These are phyloP conservation scores for Lepiota venenata DNA, from an alignment of 768 basidiomycete genomes.

Conservation along the genomic window DNA sequence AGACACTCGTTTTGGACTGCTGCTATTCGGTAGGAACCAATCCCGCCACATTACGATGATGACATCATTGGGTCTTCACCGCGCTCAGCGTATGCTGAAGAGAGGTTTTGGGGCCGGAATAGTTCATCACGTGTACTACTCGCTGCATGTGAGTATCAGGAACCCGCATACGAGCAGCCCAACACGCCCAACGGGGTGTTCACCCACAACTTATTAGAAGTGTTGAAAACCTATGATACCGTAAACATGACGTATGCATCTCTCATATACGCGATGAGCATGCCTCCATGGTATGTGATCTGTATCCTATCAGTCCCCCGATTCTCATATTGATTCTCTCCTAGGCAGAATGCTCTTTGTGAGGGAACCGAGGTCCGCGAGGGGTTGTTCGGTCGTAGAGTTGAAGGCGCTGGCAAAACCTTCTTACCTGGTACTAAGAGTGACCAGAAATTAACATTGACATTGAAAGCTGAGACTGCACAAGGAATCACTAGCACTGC, in stretches of 20 bases:
- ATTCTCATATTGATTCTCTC: constrained; percentile 28
- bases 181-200: constrained; percentile 25
- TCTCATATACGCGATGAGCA: too few species aligned
- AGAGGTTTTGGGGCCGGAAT: constrained; percentile 22
- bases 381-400: constrained; percentile 28
- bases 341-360: too few species aligned
- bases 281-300: constrained; percentile 25
- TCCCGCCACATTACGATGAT: constrained; percentile 17
- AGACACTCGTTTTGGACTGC: constrained; percentile 47
- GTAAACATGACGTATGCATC: constrained; percentile 27
- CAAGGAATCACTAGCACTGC: constrained; percentile 30
- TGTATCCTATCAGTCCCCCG: background rate
- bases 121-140: constrained; percentile 36
- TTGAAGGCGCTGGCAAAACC: constrained; percentile 23
- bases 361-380: constrained; percentile 29
- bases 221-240: constrained; percentile 18
- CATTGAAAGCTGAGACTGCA: constrained; percentile 26
- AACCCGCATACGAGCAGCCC: constrained; percentile 30
- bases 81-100: constrained; percentile 13
- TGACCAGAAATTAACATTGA: constrained; percentile 1
- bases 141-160: constrained; percentile 37
- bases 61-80: constrained; percentile 9
- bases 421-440: constrained; percentile 23
- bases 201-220: constrained; percentile 22
- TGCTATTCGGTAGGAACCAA: constrained; percentile 36